Evolutionary conservation across 2,329 filamentous ascomycete genomes (phyloP), one percentile per base, ranked within the genome.

Genomic region (Aspergillus awamori): DNA sequence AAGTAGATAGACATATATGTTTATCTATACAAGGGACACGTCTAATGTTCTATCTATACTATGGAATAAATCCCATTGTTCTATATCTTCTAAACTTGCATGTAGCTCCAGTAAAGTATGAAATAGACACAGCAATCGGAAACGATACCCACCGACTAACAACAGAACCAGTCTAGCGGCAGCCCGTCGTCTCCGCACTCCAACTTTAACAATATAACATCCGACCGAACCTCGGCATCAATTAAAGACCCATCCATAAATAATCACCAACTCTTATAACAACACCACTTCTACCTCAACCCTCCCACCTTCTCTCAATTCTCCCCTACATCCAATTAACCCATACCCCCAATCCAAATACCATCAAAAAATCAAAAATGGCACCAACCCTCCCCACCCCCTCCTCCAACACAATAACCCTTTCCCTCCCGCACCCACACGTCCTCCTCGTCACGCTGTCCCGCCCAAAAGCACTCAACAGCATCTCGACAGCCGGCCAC

Each of bases 401-500:
- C 11, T 74, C 77, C 63, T 33, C 72, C 2, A 64, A 74, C 63
- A 64, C 73, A 64, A 70, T 71, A 55, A 65, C 68, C 52, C 70
- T 81, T 63, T 68, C 72, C 54, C 79, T 80, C 74, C 82, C 82
- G 66, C 65, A 75, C 61, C 70, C 77, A 43, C 72, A 78, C 65
- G 71, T 83, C 73, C 72, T 83, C 61, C 75, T 84, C 59, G 76
- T 84, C 61, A 79, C 81, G 49, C 75, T 82, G 61, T 78, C 78
- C 63, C 76, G 80, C 10, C 75, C 76, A 8, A 70, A 73, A 48
- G 70, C 75, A 13, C 74, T 81, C 59, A 82, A 82, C 69, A 79
- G 77, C 66, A 80, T 82, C 67, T 77, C 76, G 59, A 67, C 68
- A n/a, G 65, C 70, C 3, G 78, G 77, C 48, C 73, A 81, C 66